These are phyloP conservation scores for Pseudotsuga menziesii DNA, from an alignment of 75 land plant genomes.

Conservation along the genomic window DNA sequence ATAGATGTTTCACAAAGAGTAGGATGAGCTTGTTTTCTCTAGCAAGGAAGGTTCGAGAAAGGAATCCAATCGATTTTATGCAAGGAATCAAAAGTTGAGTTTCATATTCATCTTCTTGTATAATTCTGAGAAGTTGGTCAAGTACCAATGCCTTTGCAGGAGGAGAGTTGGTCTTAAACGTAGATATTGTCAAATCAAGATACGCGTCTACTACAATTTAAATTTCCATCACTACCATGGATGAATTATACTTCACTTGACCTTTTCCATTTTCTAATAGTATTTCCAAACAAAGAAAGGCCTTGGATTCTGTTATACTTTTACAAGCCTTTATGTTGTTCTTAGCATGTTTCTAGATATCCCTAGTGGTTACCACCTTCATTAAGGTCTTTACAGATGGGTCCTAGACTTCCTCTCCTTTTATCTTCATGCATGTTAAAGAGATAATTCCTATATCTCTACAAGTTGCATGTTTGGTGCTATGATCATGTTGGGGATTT, in stretches of 20 bases:
- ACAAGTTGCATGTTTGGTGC: no score
- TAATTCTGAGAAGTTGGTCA: constrained; percentile 58
- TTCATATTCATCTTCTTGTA: constrained; percentile 35
- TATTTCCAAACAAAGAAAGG: constrained; percentile 70
- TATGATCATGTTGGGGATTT: no score
- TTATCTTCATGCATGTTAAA: constrained; percentile 25
- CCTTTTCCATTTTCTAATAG: constrained; percentile 57
- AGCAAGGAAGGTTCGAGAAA: constrained; percentile 61
- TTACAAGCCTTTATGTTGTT: constrained; percentile 48
- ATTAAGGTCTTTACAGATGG: constrained; percentile 57
- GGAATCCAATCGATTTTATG: constrained; percentile 43
- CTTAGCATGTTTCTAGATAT: constrained; percentile 52
- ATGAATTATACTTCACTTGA: constrained; percentile 57
- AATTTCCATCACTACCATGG: constrained; percentile 86
- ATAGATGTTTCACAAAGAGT: no score
- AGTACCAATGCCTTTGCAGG: constrained; percentile 66
- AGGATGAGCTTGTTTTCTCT: constrained; percentile 42
- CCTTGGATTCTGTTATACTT: constrained; percentile 70
- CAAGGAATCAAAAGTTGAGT: constrained; percentile 49
- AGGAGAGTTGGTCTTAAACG: constrained; percentile 76
- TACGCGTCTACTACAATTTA: constrained; percentile 59
- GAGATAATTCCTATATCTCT: not conserved
- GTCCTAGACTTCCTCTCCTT: constrained; percentile 55
- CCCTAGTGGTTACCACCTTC: constrained; percentile 73
- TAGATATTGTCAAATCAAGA: constrained; percentile 50